Percentiles rank a stretch among this genome's conserved stretches.
These are phyloP conservation scores for Boletus insuetus DNA, from an alignment of 768 basidiomycete species.

Conservation along the genomic window DNA sequence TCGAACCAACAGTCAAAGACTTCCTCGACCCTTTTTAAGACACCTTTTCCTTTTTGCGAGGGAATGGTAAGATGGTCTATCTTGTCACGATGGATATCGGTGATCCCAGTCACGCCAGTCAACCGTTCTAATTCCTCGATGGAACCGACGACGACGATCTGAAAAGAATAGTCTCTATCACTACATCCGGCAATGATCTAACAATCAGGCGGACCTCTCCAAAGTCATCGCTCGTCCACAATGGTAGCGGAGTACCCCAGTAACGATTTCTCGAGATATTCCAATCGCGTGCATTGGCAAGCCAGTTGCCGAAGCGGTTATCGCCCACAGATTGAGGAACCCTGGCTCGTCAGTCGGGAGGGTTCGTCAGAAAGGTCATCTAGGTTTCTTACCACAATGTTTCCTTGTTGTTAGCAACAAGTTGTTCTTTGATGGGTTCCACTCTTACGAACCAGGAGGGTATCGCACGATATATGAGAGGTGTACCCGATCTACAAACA, in stretches of 20 bases:
- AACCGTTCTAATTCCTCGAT: conserved; percentile 83
- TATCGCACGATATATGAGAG: conserved; percentile 93
- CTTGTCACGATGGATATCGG: conserved; percentile 88
- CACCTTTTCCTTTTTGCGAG: conserved; percentile 82
- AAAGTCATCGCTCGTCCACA: conserved; percentile 93
- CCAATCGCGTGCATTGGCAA: conserved; percentile 98
- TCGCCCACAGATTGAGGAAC: conserved; percentile 92
- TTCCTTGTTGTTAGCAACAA: conserved; percentile 85
- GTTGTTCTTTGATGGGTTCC: conserved; percentile 75
- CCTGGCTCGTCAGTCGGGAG: conserved; percentile 42
- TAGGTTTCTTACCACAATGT: conserved; percentile 71
- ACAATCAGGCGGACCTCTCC: conserved; percentile 56
- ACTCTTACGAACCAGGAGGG: conserved; percentile 97
- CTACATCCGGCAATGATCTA: background rate
- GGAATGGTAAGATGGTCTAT: conserved; percentile 98
- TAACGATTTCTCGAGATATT: conserved; percentile 98
- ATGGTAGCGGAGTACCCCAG: conserved; percentile 96
- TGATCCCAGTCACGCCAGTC: conserved; percentile 81
- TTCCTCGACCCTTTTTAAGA: conserved; percentile 87
- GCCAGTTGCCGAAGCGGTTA: conserved; percentile 93
- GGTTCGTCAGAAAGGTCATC: background rate
- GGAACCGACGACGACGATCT: conserved; percentile 86
- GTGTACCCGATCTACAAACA: conserved; percentile 76
- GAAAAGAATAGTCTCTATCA: background rate
- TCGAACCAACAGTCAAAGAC: conserved; percentile 99